These are phyloP conservation scores for Iris pallida DNA, from an alignment of 116 monocot species.

Conservation along the genomic window DNA sequence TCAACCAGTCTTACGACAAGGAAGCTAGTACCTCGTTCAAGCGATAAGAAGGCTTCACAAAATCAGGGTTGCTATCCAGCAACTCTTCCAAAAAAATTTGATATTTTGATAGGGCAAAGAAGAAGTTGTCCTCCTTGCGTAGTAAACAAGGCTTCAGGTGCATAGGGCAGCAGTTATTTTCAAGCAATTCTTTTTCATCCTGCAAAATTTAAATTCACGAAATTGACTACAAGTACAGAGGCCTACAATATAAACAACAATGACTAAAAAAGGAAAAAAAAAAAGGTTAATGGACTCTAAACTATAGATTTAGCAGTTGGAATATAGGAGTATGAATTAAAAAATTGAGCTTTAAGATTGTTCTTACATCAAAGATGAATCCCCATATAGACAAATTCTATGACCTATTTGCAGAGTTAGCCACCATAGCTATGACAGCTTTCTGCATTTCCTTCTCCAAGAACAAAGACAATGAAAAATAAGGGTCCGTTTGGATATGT, in stretches of 20 bases:
- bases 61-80: conserved; percentile 57
- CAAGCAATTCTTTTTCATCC: conserved; percentile 95
- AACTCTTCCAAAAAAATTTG: conserved; percentile 72
- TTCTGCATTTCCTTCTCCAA: no score
- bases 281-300: not conserved
- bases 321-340: no score
- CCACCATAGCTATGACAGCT: no score
- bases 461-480: no score
- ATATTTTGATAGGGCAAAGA: conserved; percentile 97
- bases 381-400: no score
- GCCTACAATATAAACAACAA: not conserved
- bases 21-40: conserved; percentile 74
- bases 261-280: conserved; percentile 6
- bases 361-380: no score
- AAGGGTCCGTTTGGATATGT: no score
- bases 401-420: no score
- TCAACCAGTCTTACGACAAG: not conserved
- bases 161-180: conserved; percentile 77
- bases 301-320: no score
- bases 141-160: conserved; percentile 82
- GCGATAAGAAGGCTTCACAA: conserved; percentile 88
- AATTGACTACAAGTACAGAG: not conserved
- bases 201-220: conserved; percentile 17
- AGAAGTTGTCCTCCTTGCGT: conserved; percentile 91
- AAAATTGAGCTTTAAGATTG: no score